Evolutionary conservation across 805 yeast genomes (phyloP), one percentile per base, ranked within the genome.

Genomic region (Metschnikowia similis): DNA sequence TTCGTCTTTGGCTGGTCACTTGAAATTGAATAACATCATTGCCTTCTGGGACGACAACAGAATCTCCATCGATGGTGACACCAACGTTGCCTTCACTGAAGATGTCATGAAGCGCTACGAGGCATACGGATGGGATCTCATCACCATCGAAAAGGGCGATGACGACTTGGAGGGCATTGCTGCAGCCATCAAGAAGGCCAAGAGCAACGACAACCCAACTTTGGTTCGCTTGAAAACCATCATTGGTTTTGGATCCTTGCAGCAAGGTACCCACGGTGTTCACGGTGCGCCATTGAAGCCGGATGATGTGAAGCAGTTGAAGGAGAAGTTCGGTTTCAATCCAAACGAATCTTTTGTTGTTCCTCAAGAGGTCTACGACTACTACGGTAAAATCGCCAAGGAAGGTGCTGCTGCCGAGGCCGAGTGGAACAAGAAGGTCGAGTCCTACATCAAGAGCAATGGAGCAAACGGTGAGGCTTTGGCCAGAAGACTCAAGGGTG

Each of bases 231-330:
- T 92, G 67, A 80, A 83, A 66, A 94, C 99, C 64, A 87, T 88
- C 67, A 92, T 92, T 64, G 99, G 98, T 71, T 91, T 67, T 76
- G 98, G 99, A 66, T 94, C 98, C 46, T 68, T 83, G 62, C 72
- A 77, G 57, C 82, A 81, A 61, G 98, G 98, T 63, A 82, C 96
- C 55, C 92, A 87, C 73, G 77, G 85, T 62, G 98, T 94, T 50
- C 99, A 94, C 75, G 99, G 99, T 73, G 76, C 96, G 58, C 96
- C 99, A 64, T 82, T 92, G 74, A 90, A 91, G 81, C 75, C 90
- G 43, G 98, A 90, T 65, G 99, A 92, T 67, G 80, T 91, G 65
- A 82, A 78, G 63, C 96, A 89, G 72, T 78, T 92, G 72, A 94
- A 90, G 81, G 69, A 74, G 65, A 78, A 80, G 66, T 84, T 82